Percentiles rank a stretch among this genome's conserved stretches.
phyloP scores from a whole-genome alignment of 306 rosid species.

The Abrus precatorius region DNA sequence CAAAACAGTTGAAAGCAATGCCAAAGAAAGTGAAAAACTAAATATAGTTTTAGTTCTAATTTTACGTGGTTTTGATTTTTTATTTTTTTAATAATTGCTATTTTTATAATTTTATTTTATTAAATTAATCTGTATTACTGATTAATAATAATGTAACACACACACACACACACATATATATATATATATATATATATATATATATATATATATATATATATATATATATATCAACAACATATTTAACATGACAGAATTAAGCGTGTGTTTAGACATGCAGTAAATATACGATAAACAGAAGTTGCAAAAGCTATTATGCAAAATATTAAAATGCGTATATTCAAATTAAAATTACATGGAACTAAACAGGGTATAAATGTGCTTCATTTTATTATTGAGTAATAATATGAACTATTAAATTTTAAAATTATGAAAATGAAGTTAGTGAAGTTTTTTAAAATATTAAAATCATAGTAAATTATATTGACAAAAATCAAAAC shows the following conservation, averaged over 20 bases:
- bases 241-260: no score
- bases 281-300: no score
- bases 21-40: background rate
- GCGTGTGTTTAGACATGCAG: no score
- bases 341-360: no score
- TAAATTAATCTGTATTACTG: background rate
- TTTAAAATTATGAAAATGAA: background rate
- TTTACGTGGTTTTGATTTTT: background rate
- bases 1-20: background rate
- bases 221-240: no score
- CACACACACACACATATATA: no score
- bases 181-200: no score
- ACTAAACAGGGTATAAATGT: no score
- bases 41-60: background rate
- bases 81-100: background rate
- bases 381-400: background rate
- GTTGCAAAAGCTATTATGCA: no score
- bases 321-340: no score
- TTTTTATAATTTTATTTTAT: background rate
- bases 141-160: background rate
- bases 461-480: background rate
- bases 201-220: no score
- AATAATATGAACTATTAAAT: background rate
- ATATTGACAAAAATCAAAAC: background rate
- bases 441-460: background rate